Percentiles rank a stretch among this genome's conserved stretches.
These are phyloP conservation scores for Saccharomycopsis capsularis DNA, from an alignment of 805 yeast genomes.

Conservation along the genomic window DNA sequence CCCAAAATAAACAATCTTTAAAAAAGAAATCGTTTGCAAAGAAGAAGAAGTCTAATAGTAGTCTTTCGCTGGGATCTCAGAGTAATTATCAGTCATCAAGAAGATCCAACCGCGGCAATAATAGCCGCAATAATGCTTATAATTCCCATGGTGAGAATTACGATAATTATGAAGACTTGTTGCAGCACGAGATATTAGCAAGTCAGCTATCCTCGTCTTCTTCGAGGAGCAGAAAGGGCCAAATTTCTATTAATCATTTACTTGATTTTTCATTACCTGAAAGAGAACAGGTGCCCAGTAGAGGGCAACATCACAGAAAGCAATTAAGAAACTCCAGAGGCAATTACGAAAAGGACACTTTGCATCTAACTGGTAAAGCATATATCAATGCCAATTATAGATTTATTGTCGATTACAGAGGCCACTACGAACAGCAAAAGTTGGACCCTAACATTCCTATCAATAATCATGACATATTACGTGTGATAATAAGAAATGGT, in stretches of 20 bases:
- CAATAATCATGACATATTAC: conserved; percentile 49
- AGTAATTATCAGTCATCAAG: too few species aligned
- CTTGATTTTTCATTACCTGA: conserved; percentile 50
- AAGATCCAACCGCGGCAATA: neutral
- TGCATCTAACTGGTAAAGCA: conserved; percentile 54
- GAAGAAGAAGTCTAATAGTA: neutral
- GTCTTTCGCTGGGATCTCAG: too few species aligned
- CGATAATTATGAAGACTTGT: neutral
- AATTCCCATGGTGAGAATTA: neutral
- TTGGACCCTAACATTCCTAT: conserved; percentile 73
- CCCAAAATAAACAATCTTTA: neutral
- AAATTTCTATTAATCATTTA: conserved; percentile 53
- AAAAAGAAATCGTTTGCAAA: neutral
- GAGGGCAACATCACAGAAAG: conserved; percentile 20
- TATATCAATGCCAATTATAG: conserved; percentile 80
- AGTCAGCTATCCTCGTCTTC: neutral
- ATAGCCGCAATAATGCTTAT: neutral
- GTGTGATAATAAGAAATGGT: conserved; percentile 70
- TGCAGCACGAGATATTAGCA: conserved; percentile 8
- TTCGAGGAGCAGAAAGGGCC: conserved; percentile 2
- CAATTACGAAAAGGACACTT: conserved; percentile 27
- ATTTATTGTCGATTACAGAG: conserved; percentile 65
- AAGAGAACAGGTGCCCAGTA: conserved; percentile 23
- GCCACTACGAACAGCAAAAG: conserved; percentile 49
- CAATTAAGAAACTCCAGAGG: conserved; percentile 26